Base-by-base conservation (phyloP, 768 basidiomycete species). In the Kwoniella newhampshirensis region DNA sequence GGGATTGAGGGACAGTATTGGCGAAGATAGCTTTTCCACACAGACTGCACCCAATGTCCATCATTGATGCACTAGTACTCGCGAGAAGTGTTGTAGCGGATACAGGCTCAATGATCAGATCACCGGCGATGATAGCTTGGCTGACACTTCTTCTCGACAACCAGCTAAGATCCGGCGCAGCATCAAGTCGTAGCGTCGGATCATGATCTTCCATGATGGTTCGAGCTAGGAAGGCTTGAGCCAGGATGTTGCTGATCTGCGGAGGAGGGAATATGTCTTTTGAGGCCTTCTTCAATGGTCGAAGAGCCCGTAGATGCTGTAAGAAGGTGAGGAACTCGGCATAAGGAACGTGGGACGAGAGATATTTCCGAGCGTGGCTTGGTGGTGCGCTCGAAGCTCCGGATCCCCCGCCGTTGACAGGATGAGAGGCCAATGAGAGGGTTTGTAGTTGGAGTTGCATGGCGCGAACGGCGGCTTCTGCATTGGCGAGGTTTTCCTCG, bases 131-230 rank as follows among this genome's bases (percentile, higher is more conserved):
- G 56, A 99, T 88, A 4, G 94, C 94, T 23, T 84, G 78, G 3
- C 86, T 81, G 21, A 98, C 87, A 3, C 86, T 85, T 26, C 91
- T 85, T 25, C 92, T 83, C 15, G 88, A 87, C n/a, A 98, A 81
- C 89, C 90, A 98, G 68, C 89, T 92, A 30, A 99, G 79, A 12
- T 91, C 89, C 0, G 93, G 90, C 0, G 96, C 92, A n/a, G 89
- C 79, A 71, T 98, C 96, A 17, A 99, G 82, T 8, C 96, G 86
- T 27, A 96, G 80, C 0, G 92, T 90, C 0, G 94, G 90, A 66
- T 99, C 94, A 21, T 92, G 91, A 75, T 97, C 92, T 77, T 97
- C 92, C 1, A 80, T 77, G 17, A 86, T 73, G 15, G 92, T 77
- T 18, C 92, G 81, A 3, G 87, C 81, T 9, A 94, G 75, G 76